A percentile compares a stretch with the other conserved stretches of the same genome.
phyloP scores from a whole-genome alignment of 345 rosid genomes.

The Hirschfeldia incana region DNA sequence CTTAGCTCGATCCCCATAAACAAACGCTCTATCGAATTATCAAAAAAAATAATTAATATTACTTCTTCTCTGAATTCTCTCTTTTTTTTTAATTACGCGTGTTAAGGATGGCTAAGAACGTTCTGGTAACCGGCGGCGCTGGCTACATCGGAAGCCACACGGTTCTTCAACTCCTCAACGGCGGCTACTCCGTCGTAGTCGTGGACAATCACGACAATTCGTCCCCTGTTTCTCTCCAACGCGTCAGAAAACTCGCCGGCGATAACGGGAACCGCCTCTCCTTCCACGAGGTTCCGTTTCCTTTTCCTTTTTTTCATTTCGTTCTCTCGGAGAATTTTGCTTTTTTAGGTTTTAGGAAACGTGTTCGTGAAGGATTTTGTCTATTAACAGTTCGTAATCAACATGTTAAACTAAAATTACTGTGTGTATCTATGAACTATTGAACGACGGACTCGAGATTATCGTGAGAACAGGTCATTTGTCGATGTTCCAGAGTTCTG shows the following conservation, averaged over 20 bases:
- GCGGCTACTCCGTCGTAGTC: conserved; percentile 64
- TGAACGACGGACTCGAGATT: background rate
- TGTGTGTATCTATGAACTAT: background rate
- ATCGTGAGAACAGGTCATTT: background rate
- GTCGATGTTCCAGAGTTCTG: conserved; percentile 21
- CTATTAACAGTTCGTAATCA: background rate
- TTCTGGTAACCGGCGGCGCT: conserved; percentile 92
- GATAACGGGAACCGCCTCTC: conserved; percentile 52
- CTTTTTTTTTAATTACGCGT: no score
- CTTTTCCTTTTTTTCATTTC: background rate
- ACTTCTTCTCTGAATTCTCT: background rate
- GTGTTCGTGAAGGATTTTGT: conserved; percentile 25
- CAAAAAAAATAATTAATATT: no score
- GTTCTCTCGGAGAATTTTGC: background rate
- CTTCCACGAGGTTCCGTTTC: conserved; percentile 58
- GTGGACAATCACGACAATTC: conserved; percentile 86
- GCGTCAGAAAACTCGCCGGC: conserved; percentile 72
- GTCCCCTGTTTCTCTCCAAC: conserved; percentile 52
- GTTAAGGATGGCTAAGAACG: conserved; percentile 43
- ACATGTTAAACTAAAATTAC: background rate
- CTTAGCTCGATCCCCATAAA: conserved; percentile 17
- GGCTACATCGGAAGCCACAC: conserved; percentile 97
- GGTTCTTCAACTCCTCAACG: conserved; percentile 75
- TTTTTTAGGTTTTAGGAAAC: conserved; percentile 14
- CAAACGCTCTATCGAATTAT: background rate